Percentiles rank a stretch among this genome's conserved stretches.
These are phyloP conservation scores for Cladophialophora immunda DNA, from an alignment of 2,329 filamentous ascomycete species.

Conservation along the genomic window DNA sequence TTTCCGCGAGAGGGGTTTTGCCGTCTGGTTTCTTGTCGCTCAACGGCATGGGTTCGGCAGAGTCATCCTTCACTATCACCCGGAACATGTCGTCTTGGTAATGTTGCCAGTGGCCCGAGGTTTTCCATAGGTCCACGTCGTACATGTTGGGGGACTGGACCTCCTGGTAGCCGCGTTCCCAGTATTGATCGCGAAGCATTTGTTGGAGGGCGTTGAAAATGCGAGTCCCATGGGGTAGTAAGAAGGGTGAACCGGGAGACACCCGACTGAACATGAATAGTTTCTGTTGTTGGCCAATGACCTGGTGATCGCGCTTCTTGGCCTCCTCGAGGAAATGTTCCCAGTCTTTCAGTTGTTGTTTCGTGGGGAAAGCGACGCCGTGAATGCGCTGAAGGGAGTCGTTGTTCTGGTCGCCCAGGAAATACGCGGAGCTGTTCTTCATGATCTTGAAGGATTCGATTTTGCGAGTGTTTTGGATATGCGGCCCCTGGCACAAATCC, in stretches of 20 bases:
- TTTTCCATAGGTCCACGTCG: slow-evolving; percentile 92
- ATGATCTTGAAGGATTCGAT: slow-evolving; percentile 96
- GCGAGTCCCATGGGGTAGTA: slow-evolving; percentile 88
- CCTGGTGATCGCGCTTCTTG: slow-evolving; percentile 94
- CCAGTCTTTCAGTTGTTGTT: slow-evolving; percentile 92
- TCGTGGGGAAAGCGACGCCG: slow-evolving; percentile 95
- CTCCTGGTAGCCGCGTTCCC: slow-evolving; percentile 91
- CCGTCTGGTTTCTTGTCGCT: slow-evolving; percentile 39
- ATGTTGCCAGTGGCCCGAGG: slow-evolving; percentile 91
- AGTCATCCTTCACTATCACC: slow-evolving; percentile 62
- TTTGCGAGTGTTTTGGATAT: slow-evolving; percentile 90
- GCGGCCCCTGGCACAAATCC: slow-evolving; percentile 93
- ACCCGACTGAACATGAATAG: slow-evolving; percentile 96
- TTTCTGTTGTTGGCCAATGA: slow-evolving; percentile 94
- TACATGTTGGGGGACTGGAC: slow-evolving; percentile 98
- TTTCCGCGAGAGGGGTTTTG: slow-evolving; percentile 46
- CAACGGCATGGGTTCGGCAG: slow-evolving; percentile 38
- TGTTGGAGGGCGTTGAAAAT: slow-evolving; percentile 90
- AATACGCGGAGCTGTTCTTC: slow-evolving; percentile 86
- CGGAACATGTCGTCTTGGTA: slow-evolving; percentile 97
- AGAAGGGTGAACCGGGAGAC: slow-evolving; percentile 93
- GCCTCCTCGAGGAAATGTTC: slow-evolving; percentile 96
- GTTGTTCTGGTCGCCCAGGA: slow-evolving; percentile 91
- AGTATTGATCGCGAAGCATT: slow-evolving; percentile 87
- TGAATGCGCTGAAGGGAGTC: slow-evolving; percentile 97